Percentiles rank a stretch among this genome's conserved stretches.
Conservation (phyloP, 2,329 filamentous ascomycete species). For the Apiospora kogelbergensis region DNA sequence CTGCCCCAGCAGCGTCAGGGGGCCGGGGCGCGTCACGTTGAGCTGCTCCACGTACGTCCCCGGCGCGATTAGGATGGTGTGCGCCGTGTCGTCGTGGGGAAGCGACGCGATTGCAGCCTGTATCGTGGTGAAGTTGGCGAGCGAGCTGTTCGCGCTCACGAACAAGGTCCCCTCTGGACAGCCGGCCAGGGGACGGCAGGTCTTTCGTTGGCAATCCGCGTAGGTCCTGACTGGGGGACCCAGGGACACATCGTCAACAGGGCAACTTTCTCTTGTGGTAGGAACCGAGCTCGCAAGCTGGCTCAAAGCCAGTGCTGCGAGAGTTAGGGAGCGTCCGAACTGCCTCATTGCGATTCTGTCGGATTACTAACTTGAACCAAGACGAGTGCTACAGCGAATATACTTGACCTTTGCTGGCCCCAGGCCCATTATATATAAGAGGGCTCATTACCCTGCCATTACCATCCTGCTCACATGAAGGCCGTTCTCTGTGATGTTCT, state of each 20-base stretch:
- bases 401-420: neutral
- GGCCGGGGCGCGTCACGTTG: conserved; percentile 62
- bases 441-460: neutral
- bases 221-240: conserved; percentile 11
- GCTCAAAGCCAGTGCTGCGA: neutral
- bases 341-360: neutral
- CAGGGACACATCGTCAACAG: neutral
- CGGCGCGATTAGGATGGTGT: conserved; percentile 59
- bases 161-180: conserved; percentile 42
- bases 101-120: conserved; percentile 41
- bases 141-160: conserved; percentile 33
- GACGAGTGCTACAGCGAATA: neutral
- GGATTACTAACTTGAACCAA: neutral
- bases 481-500: neutral
- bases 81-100: conserved; percentile 40
- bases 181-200: conserved; percentile 33
- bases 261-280: neutral
- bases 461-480: neutral
- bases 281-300: neutral
- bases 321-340: neutral
- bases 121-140: conserved; percentile 38
- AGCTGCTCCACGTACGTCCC: conserved; percentile 64
- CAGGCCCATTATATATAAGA: neutral
- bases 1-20: conserved; percentile 62
- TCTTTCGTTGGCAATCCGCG: conserved; percentile 32